Evolutionary conservation across 2,329 filamentous ascomycete genomes (phyloP).

Genomic region (Ophiostoma pallidulum): DNA sequence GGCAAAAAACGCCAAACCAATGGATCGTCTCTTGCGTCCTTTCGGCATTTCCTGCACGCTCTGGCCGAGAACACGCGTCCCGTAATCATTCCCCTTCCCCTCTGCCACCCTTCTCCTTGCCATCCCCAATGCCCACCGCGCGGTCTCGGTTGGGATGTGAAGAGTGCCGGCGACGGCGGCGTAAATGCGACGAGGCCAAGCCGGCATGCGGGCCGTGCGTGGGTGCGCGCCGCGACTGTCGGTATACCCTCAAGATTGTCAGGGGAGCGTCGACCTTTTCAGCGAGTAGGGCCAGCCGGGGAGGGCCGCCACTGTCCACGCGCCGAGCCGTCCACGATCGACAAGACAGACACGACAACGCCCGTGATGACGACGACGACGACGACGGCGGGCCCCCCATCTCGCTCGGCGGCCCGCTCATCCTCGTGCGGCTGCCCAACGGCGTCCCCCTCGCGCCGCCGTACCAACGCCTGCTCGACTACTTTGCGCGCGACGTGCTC

Average conservation of each 20-base stretch:
- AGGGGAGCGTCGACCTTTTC: constrained; percentile 2
- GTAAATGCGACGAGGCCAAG: constrained; percentile 13
- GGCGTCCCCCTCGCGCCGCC: constrained; percentile 8
- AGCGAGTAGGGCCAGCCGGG: background rate
- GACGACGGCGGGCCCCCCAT: background rate
- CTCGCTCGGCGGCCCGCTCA: background rate
- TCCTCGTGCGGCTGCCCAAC: constrained; percentile 5
- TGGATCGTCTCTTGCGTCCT: too few species aligned
- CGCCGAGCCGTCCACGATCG: too few species aligned
- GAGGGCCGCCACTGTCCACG: background rate
- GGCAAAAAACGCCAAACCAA: too few species aligned
- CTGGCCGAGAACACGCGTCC: too few species aligned
- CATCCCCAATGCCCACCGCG: background rate
- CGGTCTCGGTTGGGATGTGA: constrained; percentile 12
- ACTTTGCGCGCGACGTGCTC: constrained; percentile 12
- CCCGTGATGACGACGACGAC: background rate
- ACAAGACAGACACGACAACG: too few species aligned
- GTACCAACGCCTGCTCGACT: constrained; percentile 12
- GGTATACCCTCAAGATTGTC: constrained; percentile 11
- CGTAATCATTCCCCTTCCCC: too few species aligned
- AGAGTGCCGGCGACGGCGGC: constrained; percentile 12
- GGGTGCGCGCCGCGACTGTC: constrained; percentile 1
- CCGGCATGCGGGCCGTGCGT: constrained; percentile 10
- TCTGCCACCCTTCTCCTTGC: too few species aligned
- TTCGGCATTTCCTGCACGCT: too few species aligned